phyloP scores from a whole-genome alignment of 179 eudicot genomes.

The Monotropa hypopitys region DNA sequence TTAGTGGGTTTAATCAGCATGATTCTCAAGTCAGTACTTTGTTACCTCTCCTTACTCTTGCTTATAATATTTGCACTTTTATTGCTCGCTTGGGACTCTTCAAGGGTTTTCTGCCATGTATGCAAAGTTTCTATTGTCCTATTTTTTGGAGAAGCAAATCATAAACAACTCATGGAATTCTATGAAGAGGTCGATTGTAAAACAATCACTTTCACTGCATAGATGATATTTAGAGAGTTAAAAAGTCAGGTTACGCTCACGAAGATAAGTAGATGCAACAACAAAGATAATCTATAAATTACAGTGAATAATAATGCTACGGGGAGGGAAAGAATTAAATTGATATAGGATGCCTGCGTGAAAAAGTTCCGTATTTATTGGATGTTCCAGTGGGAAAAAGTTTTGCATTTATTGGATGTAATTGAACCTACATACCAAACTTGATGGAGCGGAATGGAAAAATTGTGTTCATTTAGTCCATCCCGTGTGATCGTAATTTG shows the following conservation, averaged over 20 bases:
- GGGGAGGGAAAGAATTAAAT: no score
- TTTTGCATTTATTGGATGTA: no score
- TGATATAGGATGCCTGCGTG: no score
- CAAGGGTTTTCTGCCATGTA: neutral
- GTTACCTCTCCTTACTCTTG: neutral
- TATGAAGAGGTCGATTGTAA: neutral
- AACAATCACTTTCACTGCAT: neutral
- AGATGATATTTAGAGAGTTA: neutral
- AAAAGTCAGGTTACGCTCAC: neutral
- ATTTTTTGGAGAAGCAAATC: neutral
- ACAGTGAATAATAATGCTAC: no score
- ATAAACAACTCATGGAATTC: neutral
- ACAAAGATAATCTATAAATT: no score
- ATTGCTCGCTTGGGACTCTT: neutral
- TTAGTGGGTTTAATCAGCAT: slow-evolving; percentile 97
- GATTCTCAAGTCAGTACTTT: slow-evolving; percentile 75
- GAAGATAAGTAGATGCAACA: neutral
- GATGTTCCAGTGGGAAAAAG: no score
- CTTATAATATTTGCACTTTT: neutral
- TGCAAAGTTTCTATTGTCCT: neutral
- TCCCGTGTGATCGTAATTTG: no score
- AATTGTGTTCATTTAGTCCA: no score
- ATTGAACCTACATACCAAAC: no score
- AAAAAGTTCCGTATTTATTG: no score
- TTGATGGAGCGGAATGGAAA: no score